Conservation (phyloP, 257 asterid genomes). For the Oldenlandia corymbosa region DNA sequence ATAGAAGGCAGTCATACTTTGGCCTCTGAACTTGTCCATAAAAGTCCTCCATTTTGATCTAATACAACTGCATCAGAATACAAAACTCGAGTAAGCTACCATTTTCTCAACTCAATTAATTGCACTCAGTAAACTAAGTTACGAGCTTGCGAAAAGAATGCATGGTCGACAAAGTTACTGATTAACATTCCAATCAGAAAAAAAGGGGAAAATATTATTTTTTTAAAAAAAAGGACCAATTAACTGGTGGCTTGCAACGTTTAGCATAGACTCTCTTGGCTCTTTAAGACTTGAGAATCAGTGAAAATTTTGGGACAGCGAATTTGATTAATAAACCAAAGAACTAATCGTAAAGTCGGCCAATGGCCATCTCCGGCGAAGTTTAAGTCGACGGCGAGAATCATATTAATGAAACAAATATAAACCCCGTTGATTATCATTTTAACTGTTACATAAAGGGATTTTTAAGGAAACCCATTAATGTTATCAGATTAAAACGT, state of each 20-base stretch:
- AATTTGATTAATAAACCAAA: too few species aligned
- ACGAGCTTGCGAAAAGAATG: neutral
- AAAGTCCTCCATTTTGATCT: slow-evolving; percentile 62
- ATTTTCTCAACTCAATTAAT: neutral
- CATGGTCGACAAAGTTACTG: neutral
- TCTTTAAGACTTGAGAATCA: too few species aligned
- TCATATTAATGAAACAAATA: neutral
- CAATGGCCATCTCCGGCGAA: too few species aligned
- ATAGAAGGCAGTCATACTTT: slow-evolving; percentile 91
- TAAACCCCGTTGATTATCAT: neutral
- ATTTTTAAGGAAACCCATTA: neutral
- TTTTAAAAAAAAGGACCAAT: too few species aligned
- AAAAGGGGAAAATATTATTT: too few species aligned
- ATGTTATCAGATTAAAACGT: neutral
- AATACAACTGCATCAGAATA: slow-evolving; percentile 23
- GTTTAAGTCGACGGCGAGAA: too few species aligned
- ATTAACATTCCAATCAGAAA: too few species aligned
- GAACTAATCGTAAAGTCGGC: too few species aligned
- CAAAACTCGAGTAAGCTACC: slow-evolving; percentile 34
- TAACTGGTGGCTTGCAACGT: neutral
- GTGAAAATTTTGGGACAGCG: too few species aligned
- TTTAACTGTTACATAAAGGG: neutral
- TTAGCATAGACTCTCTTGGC: neutral
- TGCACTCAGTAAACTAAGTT: too few species aligned
- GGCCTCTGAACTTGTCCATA: slow-evolving; percentile 62